phyloP scores from a whole-genome alignment of 164 flowering plant species.

The Nymphaea thermarum region DNA sequence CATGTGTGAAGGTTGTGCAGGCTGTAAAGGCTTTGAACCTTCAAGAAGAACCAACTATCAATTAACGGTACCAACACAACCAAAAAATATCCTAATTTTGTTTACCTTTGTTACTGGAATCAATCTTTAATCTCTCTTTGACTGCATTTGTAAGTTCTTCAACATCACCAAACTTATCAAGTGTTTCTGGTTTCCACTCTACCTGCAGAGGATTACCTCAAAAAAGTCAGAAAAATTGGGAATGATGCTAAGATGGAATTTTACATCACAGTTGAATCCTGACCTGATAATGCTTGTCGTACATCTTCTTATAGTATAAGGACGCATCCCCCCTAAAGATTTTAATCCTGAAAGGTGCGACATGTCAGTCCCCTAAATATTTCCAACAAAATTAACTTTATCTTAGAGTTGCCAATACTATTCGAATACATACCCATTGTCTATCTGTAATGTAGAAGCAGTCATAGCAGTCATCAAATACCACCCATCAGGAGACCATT shows the following conservation, averaged over 20 bases:
- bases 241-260: neutral
- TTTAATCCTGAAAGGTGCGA: conserved; percentile 46
- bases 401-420: neutral
- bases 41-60: conserved; percentile 1
- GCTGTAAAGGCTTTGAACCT: conserved; percentile 34
- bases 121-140: conserved; percentile 13
- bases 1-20: conserved; percentile 16
- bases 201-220: conserved; percentile 13
- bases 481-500: conserved; percentile 94
- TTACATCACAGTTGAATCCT: conserved; percentile 4
- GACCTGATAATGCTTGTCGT: conserved; percentile 90
- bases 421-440: conserved; percentile 66
- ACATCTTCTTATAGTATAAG: conserved; percentile 71
- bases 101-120: conserved; percentile 13
- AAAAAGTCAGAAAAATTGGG: neutral
- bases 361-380: too few species aligned
- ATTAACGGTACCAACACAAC: too few species aligned
- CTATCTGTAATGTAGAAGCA: conserved; percentile 93
- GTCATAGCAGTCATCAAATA: conserved; percentile 98
- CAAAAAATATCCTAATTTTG: neutral
- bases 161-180: conserved; percentile 21
- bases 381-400: too few species aligned
- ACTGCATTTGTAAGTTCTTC: conserved; percentile 17
- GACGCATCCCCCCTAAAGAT: conserved; percentile 79
- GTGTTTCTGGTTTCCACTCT: conserved; percentile 29